Percentiles rank a stretch among this genome's conserved stretches.
phyloP scores from a whole-genome alignment of 2,329 filamentous ascomycete species.

The Chaetomium sp. region DNA sequence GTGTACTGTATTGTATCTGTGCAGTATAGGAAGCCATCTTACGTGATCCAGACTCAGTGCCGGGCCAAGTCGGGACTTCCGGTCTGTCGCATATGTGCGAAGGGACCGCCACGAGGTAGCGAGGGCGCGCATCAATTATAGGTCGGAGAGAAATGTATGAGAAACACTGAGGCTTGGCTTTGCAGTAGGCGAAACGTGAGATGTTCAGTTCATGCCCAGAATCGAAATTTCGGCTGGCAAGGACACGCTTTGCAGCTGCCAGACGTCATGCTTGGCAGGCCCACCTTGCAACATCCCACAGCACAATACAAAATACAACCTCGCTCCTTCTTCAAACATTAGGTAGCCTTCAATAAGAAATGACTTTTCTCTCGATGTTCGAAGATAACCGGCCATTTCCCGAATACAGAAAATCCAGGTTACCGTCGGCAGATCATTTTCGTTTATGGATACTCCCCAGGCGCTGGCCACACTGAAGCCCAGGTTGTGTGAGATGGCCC shows the following conservation, averaged over 20 bases:
- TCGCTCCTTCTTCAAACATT: not conserved
- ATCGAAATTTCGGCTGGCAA: constrained; percentile 19
- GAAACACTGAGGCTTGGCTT: not conserved
- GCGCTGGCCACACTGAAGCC: not conserved
- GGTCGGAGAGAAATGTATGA: not conserved
- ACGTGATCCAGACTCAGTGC: constrained; percentile 63
- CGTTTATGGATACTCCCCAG: not conserved
- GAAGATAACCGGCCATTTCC: not conserved
- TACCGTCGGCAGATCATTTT: too few relatives aligned
- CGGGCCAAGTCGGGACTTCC: constrained; percentile 45
- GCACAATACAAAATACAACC: too few relatives aligned
- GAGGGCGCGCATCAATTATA: constrained; percentile 33
- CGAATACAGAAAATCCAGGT: not conserved
- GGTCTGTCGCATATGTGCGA: constrained; percentile 45
- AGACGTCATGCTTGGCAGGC: constrained; percentile 14
- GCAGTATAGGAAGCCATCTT: constrained; percentile 35
- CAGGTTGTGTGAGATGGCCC: too few relatives aligned
- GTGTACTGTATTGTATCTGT: not conserved
- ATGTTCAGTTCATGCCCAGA: not conserved
- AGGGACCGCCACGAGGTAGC: constrained; percentile 32
- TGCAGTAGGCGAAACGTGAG: not conserved
- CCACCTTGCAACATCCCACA: not conserved
- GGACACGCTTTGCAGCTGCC: constrained; percentile 6
- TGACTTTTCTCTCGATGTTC: too few relatives aligned
- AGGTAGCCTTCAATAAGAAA: too few relatives aligned